phyloP scores from a whole-genome alignment of 2,329 filamentous ascomycete genomes.

The Saccharata proteae region DNA sequence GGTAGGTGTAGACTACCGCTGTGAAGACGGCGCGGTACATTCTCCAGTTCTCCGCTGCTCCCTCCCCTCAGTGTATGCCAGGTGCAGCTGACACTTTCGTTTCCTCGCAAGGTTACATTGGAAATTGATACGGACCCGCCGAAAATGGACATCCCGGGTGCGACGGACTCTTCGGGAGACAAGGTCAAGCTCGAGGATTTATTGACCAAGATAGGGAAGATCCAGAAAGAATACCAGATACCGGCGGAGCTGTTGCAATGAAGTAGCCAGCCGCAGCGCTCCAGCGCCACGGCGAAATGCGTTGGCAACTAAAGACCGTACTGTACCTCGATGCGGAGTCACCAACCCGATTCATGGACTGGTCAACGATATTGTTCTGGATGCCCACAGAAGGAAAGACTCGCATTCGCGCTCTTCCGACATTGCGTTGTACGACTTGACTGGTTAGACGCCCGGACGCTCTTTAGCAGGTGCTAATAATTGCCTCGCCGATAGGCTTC shows the following conservation, averaged over 20 bases:
- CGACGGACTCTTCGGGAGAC: conserved; percentile 3
- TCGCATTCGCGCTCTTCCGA: too few relatives aligned
- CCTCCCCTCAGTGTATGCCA: conserved; percentile 8
- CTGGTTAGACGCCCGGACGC: too few relatives aligned
- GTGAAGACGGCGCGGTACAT: conserved; percentile 45
- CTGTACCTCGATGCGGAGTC: too few relatives aligned
- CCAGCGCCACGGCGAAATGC: too few relatives aligned
- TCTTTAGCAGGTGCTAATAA: too few relatives aligned
- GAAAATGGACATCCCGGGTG: conserved; percentile 21
- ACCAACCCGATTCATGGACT: too few relatives aligned
- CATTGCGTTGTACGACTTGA: too few relatives aligned
- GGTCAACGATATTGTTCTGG: too few relatives aligned
- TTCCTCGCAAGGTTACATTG: conserved; percentile 31
- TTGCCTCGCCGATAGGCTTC: too few relatives aligned
- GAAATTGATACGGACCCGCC: conserved; percentile 36
- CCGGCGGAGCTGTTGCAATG: conserved; percentile 18
- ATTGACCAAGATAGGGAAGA: conserved; percentile 17
- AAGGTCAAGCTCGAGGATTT: conserved; percentile 10
- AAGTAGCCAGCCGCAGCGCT: too few relatives aligned
- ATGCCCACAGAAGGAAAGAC: too few relatives aligned
- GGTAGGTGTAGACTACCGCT: conserved; percentile 50
- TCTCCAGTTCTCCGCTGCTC: conserved; percentile 18
- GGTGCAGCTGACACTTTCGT: background rate
- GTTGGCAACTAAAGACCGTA: too few relatives aligned
- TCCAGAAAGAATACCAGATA: conserved; percentile 21